phyloP scores from a whole-genome alignment of 305 asterid species.

The Fraxinus baroniana region DNA sequence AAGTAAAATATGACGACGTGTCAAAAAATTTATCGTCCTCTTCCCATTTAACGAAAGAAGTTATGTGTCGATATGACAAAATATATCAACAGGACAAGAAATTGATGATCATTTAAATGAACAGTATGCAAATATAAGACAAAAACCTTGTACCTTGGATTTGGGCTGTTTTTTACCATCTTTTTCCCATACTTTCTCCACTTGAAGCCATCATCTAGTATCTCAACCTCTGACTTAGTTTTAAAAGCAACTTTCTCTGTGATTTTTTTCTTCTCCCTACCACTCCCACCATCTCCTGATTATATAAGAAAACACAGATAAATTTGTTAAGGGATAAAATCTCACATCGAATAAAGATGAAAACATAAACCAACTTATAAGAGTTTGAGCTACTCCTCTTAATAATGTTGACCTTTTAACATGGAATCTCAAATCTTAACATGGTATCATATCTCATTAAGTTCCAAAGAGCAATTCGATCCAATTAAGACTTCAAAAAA shows the following conservation, averaged over 20 bases:
- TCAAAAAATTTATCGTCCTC: not conserved
- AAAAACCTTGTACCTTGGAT: slow-evolving; percentile 38
- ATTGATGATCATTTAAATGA: not conserved
- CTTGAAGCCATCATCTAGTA: slow-evolving; percentile 50
- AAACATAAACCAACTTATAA: too few species aligned
- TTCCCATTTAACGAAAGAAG: not conserved
- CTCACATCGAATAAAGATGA: too few species aligned
- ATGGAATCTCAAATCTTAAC: too few species aligned
- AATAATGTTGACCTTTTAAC: too few species aligned
- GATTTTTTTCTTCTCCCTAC: slow-evolving; percentile 23
- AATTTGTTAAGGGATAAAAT: not conserved
- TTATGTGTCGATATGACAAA: not conserved
- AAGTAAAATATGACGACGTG: not conserved
- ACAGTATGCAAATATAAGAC: not conserved
- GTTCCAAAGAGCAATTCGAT: too few species aligned
- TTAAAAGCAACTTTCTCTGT: slow-evolving; percentile 43
- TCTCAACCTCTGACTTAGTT: slow-evolving; percentile 41
- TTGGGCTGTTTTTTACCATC: slow-evolving; percentile 56
- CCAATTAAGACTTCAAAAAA: too few species aligned
- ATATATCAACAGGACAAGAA: not conserved
- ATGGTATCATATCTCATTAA: too few species aligned
- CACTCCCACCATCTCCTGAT: slow-evolving; percentile 29
- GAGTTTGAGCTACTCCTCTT: too few species aligned
- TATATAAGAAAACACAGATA: not conserved
- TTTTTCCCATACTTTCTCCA: slow-evolving; percentile 60